Base-by-base conservation (phyloP, 352 stramenopile species). In the Phytophthora nicotianae region DNA sequence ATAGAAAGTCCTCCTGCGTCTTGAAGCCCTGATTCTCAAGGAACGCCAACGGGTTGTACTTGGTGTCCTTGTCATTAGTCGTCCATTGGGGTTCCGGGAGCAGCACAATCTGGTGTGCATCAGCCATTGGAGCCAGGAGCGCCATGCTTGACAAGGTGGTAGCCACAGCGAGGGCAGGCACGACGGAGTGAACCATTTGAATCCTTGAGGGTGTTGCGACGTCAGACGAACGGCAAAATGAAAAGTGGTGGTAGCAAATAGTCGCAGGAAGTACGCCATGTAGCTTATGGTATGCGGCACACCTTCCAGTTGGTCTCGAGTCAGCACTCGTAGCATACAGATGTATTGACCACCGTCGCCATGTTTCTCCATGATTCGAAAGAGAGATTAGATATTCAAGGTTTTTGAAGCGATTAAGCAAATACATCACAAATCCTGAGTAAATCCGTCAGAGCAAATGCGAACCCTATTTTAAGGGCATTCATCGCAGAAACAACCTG, bases 11-110 rank as follows among this genome's bases (percentile, higher is more conserved):
- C 2, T 61, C 56, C 19, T 68, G 68, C 19, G 72, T 78, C 26
- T 68, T 74, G 40, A 68, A 75, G 17, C 68, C 67, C n/a, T 83
- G 59, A 42, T 74, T 70, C 41, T 83, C 77, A 3, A 85, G 70
- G 59, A 83, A 82, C 3, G 70, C 74, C 8, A 81, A 48, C 4
- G 75, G 75, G 26, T 78, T 71, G 64, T 74, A 77, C 64, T 76
- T 68, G 43, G 62, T 70, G 14, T 72, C 67, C 26, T 59, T 62
- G 13, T 72, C 63, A 0, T 62, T 45, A 2, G 70, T 66, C 11
- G 62, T 80, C 49, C 56, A 80, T 45, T 58, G 64, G 7, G 68
- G 64, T 16, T 65, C 48, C 11, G 74, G 74, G 1, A 76, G 53
- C 13, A 76, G 68, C 41, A 83, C 59, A 35, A 70, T 64, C 46